These are phyloP conservation scores for Diaporthe velutina DNA, from an alignment of 2,329 filamentous ascomycete genomes.

Conservation along the genomic window DNA sequence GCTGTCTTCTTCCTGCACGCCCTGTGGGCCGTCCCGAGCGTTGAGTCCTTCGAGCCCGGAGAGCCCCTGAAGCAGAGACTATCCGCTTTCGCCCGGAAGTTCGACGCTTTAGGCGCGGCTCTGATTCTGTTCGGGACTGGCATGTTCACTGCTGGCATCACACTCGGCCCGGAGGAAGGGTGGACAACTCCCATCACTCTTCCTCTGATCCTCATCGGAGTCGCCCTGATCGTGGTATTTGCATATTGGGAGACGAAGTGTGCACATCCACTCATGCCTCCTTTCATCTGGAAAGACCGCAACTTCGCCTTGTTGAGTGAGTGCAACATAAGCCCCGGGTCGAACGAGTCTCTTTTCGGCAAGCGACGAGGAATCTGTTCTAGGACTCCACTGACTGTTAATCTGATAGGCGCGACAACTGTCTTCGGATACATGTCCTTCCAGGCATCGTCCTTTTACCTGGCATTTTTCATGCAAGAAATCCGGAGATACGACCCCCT, in stretches of 20 bases:
- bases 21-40: conserved; percentile 71
- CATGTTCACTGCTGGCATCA: conserved; percentile 73
- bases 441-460: conserved; percentile 71
- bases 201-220: conserved; percentile 70
- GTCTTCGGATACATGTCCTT: conserved; percentile 75
- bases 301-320: conserved; percentile 72
- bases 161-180: conserved; percentile 68
- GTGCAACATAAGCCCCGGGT: neutral
- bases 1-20: conserved; percentile 69
- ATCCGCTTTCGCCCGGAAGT: conserved; percentile 60
- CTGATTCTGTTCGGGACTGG: conserved; percentile 75
- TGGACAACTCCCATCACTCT: conserved; percentile 75
- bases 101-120: conserved; percentile 72
- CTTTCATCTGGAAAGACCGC: conserved; percentile 69
- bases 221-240: conserved; percentile 68
- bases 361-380: too few relatives aligned
- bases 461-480: conserved; percentile 75
- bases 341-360: neutral
- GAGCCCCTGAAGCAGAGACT: conserved; percentile 53
- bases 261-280: conserved; percentile 64
- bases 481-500: conserved; percentile 66
- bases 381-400: neutral
- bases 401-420: conserved; percentile 66
- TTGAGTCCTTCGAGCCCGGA: conserved; percentile 58
- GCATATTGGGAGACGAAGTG: conserved; percentile 72